Evolutionary conservation across 257 asterid species (phyloP).

Genomic region (Lavandula angustifolia): DNA sequence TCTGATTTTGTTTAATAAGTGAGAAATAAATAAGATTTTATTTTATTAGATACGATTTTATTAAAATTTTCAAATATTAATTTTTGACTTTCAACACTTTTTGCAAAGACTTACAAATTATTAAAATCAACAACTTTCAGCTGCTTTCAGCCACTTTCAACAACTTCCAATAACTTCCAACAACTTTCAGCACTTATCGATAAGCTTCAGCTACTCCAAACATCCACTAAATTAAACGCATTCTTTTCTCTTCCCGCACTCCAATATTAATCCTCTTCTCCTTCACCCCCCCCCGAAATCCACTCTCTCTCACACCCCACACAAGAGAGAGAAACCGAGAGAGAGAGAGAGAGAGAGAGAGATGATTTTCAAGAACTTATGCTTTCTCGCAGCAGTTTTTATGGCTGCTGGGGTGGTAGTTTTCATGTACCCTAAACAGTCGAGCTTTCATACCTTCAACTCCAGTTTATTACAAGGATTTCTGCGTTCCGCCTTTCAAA

Average conservation of each 20-base stretch:
- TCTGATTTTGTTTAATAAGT: too few relatives aligned
- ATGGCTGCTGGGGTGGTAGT: conserved; percentile 29
- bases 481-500: conserved; percentile 21
- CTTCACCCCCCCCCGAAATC: neutral
- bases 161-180: too few relatives aligned
- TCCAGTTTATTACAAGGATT: conserved; percentile 16
- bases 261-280: conserved; percentile 27
- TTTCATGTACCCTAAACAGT: conserved; percentile 21
- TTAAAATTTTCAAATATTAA: too few relatives aligned
- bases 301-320: neutral
- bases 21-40: too few relatives aligned
- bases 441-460: conserved; percentile 9
- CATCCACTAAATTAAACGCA: neutral
- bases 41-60: too few relatives aligned
- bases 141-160: too few relatives aligned
- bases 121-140: too few relatives aligned
- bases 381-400: conserved; percentile 33
- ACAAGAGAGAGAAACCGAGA: neutral
- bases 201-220: too few relatives aligned
- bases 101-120: too few relatives aligned
- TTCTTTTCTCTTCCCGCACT: conserved; percentile 51
- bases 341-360: neutral
- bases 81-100: too few relatives aligned
- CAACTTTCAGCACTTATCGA: too few relatives aligned
- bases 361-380: conserved; percentile 13